Evolutionary conservation across 768 basidiomycete species (phyloP), one percentile per base, ranked within the genome.

Genomic region (Mycena galopus): DNA sequence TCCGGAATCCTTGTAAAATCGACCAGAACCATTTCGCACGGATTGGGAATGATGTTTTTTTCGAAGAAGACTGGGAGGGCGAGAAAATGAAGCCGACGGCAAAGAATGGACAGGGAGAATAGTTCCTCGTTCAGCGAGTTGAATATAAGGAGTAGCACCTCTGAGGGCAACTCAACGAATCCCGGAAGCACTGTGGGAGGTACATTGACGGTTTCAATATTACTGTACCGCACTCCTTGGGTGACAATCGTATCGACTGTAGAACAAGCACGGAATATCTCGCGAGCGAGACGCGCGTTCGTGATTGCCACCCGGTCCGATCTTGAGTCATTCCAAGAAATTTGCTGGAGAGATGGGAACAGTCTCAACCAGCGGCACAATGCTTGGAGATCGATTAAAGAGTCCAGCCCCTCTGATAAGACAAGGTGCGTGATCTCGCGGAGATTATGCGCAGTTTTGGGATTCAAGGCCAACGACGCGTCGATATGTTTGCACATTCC

Each of bases 81-180:
- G 29, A 68, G 67, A n/a, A 60, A 68, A 12, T 68, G 67, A 17
- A 68, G 33, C 14, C 67, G 59, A 19, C 67, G 67, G n/a, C 67
- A 68, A 50, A 68, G 59, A 8, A 68, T 30, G 50, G 67, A 61
- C 1, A 68, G 66, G 21, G 3, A 42, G 27, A 68, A 29, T 27
- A 68, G 10, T 7, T 61, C 67, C 19, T 51, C 32, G 29, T 53
- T 11, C 27, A 68, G 23, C 10, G 42, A 30, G 50, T 61, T 50
- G 51, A 60, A 61, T 23, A 68, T 61, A 1, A 61, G 2, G 59
- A 68, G 58, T 9, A 68, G 59, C 7, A 68, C 51, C 47, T 68
- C 67, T 8, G 67, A n/a, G n/a, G 67, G 67, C 21, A 68, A 50
- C 7, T 61, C 50, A 11, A 42, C 29, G 10, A 68, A 42, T 29